Percentiles rank a stretch among this genome's conserved stretches.
phyloP scores from a whole-genome alignment of 2,329 filamentous ascomycete genomes.

The Fusarium sororula region DNA sequence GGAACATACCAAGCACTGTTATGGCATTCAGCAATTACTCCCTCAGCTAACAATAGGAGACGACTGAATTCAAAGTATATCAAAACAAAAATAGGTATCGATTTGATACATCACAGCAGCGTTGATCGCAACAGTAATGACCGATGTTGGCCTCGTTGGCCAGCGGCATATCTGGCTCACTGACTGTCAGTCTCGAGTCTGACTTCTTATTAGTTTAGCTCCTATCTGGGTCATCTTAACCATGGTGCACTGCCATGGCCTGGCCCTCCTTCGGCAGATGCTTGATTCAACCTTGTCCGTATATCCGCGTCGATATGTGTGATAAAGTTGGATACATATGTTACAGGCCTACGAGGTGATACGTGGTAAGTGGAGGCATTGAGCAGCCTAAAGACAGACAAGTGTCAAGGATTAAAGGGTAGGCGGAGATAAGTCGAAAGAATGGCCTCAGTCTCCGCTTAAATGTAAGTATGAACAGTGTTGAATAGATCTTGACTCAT shows the following conservation, averaged over 20 bases:
- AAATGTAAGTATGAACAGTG: no score
- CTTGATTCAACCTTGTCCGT: background rate
- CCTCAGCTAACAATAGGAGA: background rate
- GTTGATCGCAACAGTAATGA: background rate
- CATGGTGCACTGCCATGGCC: background rate
- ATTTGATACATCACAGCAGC: background rate
- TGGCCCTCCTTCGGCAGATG: background rate
- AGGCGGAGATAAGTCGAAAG: no score
- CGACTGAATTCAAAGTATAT: background rate
- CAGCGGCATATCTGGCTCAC: background rate
- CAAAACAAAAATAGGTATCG: background rate
- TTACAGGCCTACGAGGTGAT: no score
- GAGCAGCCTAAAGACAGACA: no score
- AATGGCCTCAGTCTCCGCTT: no score
- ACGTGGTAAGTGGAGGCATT: no score
- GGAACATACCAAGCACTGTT: background rate
- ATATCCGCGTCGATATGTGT: background rate
- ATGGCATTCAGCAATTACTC: background rate
- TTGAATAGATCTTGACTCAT: no score
- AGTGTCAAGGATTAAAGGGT: no score
- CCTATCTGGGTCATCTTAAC: background rate
- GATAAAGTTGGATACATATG: no score
- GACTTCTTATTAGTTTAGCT: background rate
- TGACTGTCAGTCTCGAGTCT: background rate
- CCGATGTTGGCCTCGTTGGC: background rate